A percentile compares a stretch with the other conserved stretches of the same genome.
Conservation (phyloP, 2,329 filamentous ascomycete species). For the Diaporthe humulicola region DNA sequence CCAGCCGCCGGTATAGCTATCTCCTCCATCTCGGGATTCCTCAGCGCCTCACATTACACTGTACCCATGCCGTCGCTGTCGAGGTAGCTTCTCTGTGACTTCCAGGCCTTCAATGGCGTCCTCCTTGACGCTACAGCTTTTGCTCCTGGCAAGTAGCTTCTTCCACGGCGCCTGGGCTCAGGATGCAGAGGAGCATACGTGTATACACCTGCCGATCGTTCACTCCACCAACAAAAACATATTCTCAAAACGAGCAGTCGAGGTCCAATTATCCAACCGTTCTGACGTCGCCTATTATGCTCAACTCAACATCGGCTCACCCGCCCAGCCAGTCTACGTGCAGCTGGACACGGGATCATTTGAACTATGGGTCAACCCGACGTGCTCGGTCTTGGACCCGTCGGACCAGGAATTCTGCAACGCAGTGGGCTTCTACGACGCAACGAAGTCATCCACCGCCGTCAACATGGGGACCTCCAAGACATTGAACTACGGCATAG, state of each 20-base stretch:
- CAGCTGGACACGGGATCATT: constrained; percentile 72
- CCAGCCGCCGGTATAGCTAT: neutral
- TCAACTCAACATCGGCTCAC: constrained; percentile 65
- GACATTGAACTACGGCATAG: constrained; percentile 64
- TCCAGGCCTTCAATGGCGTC: constrained; percentile 48
- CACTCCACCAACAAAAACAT: constrained; percentile 57
- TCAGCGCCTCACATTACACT: neutral
- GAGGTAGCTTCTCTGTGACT: constrained; percentile 36
- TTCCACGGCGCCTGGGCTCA: constrained; percentile 39
- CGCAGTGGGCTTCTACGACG: constrained; percentile 59
- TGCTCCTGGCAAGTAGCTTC: constrained; percentile 43
- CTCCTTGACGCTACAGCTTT: constrained; percentile 41
- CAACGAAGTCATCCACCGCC: constrained; percentile 56
- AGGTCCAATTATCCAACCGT: constrained; percentile 62
- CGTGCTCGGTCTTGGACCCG: constrained; percentile 60
- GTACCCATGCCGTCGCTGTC: constrained; percentile 40
- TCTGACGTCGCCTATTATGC: constrained; percentile 67
- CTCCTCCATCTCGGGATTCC: neutral
- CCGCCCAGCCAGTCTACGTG: constrained; percentile 65
- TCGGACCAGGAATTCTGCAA: constrained; percentile 60
- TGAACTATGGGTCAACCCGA: constrained; percentile 74
- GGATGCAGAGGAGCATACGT: constrained; percentile 45
- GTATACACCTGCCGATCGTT: constrained; percentile 56
- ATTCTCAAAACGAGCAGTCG: constrained; percentile 58
- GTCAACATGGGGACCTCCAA: constrained; percentile 50